Percentiles rank a stretch among this genome's conserved stretches.
Evolutionary conservation across 768 basidiomycete genomes (phyloP).

Genomic region (Boletus subparvulus): DNA sequence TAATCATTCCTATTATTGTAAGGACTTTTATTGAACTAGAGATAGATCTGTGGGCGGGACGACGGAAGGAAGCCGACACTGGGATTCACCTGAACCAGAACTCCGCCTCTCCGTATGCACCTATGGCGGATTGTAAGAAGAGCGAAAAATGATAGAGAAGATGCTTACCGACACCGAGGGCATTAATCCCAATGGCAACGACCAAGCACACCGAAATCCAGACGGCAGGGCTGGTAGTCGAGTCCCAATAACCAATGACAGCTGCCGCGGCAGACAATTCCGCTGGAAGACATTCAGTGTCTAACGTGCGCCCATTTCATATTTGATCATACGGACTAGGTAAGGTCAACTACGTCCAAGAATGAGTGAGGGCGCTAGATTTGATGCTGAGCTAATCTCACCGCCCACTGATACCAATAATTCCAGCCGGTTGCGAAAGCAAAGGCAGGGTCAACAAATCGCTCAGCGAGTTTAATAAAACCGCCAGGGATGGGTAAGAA

Average conservation of each 20-base stretch:
- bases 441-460: slow-evolving; percentile 4
- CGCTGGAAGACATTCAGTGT: background rate
- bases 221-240: background rate
- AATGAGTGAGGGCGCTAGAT: background rate
- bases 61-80: no score
- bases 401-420: slow-evolving; percentile 3
- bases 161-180: background rate
- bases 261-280: background rate
- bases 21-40: slow-evolving; percentile 4
- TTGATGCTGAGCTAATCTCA: background rate
- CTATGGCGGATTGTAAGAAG: background rate
- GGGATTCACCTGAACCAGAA: slow-evolving; percentile 4
- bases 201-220: background rate
- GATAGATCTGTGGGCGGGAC: background rate
- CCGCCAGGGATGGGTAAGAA: slow-evolving; percentile 2
- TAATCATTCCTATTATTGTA: background rate
- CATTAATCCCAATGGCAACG: slow-evolving; percentile 2
- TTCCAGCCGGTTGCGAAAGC: slow-evolving; percentile 6
- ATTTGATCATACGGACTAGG: background rate
- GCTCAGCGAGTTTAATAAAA: slow-evolving; percentile 5
- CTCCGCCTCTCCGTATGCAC: slow-evolving; percentile 6
- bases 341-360: background rate
- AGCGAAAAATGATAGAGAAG: background rate
- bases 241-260: background rate
- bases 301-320: background rate